Evolutionary conservation across 2,329 filamentous ascomycete species (phyloP).

Genomic region (Aspergillus ustus): DNA sequence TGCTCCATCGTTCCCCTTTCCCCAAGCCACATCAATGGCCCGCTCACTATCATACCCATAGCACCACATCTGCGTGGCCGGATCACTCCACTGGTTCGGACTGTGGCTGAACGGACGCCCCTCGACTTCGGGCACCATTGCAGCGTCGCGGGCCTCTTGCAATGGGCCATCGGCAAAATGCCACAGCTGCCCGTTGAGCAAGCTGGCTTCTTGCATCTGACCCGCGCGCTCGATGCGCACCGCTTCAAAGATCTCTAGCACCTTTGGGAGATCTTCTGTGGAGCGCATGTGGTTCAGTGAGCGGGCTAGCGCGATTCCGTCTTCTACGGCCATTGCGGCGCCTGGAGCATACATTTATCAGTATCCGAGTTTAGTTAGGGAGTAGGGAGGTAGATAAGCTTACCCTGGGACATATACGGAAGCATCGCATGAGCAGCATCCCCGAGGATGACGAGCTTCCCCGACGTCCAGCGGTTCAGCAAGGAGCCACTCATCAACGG

Average conservation of each 20-base stretch:
- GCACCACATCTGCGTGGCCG: conserved; percentile 52
- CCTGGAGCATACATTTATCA: conserved; percentile 27
- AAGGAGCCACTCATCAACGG: conserved; percentile 32
- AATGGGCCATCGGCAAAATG: conserved; percentile 51
- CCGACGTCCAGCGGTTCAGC: conserved; percentile 22
- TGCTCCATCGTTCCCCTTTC: too few relatives aligned
- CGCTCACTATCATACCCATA: conserved; percentile 55
- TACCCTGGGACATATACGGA: conserved; percentile 48
- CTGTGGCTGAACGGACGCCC: conserved; percentile 45
- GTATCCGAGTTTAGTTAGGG: neutral
- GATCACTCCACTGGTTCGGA: conserved; percentile 56
- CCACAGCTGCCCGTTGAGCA: conserved; percentile 54
- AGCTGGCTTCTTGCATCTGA: conserved; percentile 51
- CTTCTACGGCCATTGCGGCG: conserved; percentile 52
- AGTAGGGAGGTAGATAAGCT: neutral
- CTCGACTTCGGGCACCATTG: conserved; percentile 48
- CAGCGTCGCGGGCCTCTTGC: conserved; percentile 49
- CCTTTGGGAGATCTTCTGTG: conserved; percentile 31
- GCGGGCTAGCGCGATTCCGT: conserved; percentile 45
- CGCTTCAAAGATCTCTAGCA: conserved; percentile 45
- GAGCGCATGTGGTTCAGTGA: conserved; percentile 35
- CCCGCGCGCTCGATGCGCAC: conserved; percentile 40
- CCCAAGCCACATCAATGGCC: conserved; percentile 40
- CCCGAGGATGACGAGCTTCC: conserved; percentile 45
- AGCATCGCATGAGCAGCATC: conserved; percentile 53